These are phyloP conservation scores for Ochromonas danica DNA, from an alignment of 108 stramenopile genomes.

Conservation along the genomic window DNA sequence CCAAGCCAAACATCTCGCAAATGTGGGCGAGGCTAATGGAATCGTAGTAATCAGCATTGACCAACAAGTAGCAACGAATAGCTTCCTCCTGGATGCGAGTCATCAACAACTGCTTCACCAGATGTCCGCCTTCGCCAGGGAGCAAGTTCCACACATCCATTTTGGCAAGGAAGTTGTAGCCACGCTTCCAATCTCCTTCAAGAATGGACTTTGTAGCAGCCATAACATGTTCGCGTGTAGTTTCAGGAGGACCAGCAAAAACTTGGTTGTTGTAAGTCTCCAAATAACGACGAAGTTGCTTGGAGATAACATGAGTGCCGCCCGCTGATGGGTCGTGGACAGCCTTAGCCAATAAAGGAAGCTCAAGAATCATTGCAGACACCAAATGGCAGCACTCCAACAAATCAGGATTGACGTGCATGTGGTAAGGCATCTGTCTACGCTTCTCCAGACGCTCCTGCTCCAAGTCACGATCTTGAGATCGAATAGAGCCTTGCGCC, in stretches of 20 bases:
- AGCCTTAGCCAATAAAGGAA: conserved; percentile 87
- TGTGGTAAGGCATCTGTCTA: conserved; percentile 90
- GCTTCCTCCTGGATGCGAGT: conserved; percentile 91
- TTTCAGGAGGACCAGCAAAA: conserved; percentile 97
- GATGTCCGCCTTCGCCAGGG: conserved; percentile 74
- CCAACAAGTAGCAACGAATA: conserved; percentile 86
- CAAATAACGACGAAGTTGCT: conserved; percentile 77
- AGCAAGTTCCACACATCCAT: conserved; percentile 90
- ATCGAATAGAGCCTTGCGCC: conserved; percentile 63
- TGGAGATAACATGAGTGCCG: conserved; percentile 70
- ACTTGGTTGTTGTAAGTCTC: conserved; percentile 10
- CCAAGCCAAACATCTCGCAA: conserved; percentile 93
- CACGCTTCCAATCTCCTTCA: conserved; percentile 90
- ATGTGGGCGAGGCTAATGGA: conserved; percentile 78
- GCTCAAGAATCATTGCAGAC: conserved; percentile 94
- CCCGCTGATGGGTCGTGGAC: conserved; percentile 39
- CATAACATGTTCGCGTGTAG: conserved; percentile 93
- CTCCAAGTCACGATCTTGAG: conserved; percentile 58
- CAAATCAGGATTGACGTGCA: conserved; percentile 92
- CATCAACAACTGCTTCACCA: conserved; percentile 73
- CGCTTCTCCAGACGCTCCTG: conserved; percentile 96
- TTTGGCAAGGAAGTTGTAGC: conserved; percentile 59
- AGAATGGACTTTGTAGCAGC: conserved; percentile 77
- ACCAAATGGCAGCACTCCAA: conserved; percentile 93
- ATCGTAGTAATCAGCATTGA: conserved; percentile 85